Conservation (phyloP, 176 grass and related monocot species). For the Oryza meyeriana region DNA sequence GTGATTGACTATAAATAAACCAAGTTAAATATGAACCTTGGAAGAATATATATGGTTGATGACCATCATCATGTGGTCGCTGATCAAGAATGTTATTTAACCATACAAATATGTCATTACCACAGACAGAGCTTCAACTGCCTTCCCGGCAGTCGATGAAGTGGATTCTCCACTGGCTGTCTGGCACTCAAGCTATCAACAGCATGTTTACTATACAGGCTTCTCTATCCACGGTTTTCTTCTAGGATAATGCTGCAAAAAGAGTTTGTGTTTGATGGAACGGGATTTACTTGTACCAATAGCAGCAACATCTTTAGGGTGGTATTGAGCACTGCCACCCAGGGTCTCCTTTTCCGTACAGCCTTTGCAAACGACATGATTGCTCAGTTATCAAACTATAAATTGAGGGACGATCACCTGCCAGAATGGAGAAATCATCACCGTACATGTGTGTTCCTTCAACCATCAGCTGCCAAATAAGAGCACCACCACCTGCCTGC, state of each 20-base stretch:
- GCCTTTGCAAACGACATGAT: slow-evolving; percentile 58
- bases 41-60: neutral
- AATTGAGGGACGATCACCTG: slow-evolving; percentile 43
- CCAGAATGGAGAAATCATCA: slow-evolving; percentile 80
- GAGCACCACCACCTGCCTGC: slow-evolving; percentile 71
- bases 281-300: neutral
- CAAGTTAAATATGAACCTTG: neutral
- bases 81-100: neutral
- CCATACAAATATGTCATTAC: no score
- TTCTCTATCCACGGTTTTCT: neutral
- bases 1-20: neutral
- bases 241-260: neutral
- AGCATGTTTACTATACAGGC: neutral
- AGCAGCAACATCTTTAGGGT: slow-evolving; percentile 13
- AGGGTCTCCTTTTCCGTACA: slow-evolving; percentile 39
- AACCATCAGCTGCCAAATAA: slow-evolving; percentile 91
- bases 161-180: neutral
- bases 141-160: neutral
- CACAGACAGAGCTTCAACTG: neutral
- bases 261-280: neutral
- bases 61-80: neutral
- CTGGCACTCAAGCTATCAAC: neutral
- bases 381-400: slow-evolving; percentile 78
- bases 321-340: slow-evolving; percentile 24
- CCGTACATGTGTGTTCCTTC: slow-evolving; percentile 63